Evolutionary conservation across 257 asterid genomes (phyloP).

Genomic region (Henckelia pumila): DNA sequence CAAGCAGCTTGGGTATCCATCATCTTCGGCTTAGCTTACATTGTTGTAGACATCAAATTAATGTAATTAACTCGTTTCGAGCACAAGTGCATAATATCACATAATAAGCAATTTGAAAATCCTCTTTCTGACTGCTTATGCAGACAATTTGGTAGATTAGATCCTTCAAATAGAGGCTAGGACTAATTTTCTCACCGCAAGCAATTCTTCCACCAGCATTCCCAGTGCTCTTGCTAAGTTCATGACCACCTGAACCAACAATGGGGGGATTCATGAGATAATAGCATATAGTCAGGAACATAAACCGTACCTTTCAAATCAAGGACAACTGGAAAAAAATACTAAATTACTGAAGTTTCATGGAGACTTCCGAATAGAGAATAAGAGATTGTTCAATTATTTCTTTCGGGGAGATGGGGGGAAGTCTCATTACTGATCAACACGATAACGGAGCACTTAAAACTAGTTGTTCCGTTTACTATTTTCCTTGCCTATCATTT

Average conservation of each 20-base stretch:
- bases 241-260: slow-evolving; percentile 80
- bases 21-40: neutral
- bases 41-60: neutral
- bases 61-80: neutral
- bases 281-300: neutral
- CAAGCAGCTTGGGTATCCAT: neutral
- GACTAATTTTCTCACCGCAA: slow-evolving; percentile 55
- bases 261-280: slow-evolving; percentile 3
- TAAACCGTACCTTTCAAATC: neutral
- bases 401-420: neutral
- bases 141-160: neutral
- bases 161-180: neutral
- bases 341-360: neutral
- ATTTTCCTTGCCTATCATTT: neutral
- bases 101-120: neutral
- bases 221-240: slow-evolving; percentile 92
- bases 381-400: neutral
- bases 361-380: neutral
- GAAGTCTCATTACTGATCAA: neutral
- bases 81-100: neutral
- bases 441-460: neutral
- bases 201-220: slow-evolving; percentile 98
- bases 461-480: neutral
- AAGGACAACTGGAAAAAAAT: too few relatives aligned
- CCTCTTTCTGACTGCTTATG: neutral